Base-by-base conservation (phyloP, 768 basidiomycete species). In the Boletus rubescentipes region DNA sequence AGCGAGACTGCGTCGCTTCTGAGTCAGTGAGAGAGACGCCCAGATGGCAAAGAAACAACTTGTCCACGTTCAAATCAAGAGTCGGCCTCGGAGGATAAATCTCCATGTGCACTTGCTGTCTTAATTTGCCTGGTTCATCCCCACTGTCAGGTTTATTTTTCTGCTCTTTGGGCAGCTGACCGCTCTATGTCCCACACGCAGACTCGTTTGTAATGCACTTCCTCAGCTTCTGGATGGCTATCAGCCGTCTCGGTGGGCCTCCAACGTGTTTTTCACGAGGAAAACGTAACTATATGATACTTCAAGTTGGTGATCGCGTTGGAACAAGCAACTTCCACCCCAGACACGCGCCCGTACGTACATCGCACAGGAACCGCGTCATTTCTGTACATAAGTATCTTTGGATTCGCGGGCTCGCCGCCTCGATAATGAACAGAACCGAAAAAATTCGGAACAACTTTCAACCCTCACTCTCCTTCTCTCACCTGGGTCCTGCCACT, bases 291-390 rank as follows among this genome's bases (percentile, higher is more conserved):
- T 26, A 6, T 26, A 26, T 6, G 26, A 26, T 26, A 26, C 26
- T 26, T n/a, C n/a, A n/a, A n/a, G n/a, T n/a, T 6, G 26, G 26
- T 6, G 26, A n/a, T 26, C 26, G 26, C 26, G 6, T 6, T 26
- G 26, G 26, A 48, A 11, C 11, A 9, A 36, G 9, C n/a, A 9
- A 35, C 29, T 23, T 53, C 32, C 50, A 34, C 37, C 37, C 38
- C 35, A 2, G 21, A n/a, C 42, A 7, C 36, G 16, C 37, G 9
- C 16, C 32, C 35, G 9, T 60, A 63, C 44, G 58, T 57, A 60
- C 47, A 34, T 6, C 26, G 26, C 26, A 0, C 51, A n/a, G 44
- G 44, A 8, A 52, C n/a, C n/a, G 18, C 47, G 30, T 29, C 14
- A 44, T 21, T 48, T 41, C 26, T 26, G 26, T n/a, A n/a, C n/a